Evolutionary conservation across 495 filamentous ascomycete genomes (phyloP).

Genomic region (Penicillium angulare): DNA sequence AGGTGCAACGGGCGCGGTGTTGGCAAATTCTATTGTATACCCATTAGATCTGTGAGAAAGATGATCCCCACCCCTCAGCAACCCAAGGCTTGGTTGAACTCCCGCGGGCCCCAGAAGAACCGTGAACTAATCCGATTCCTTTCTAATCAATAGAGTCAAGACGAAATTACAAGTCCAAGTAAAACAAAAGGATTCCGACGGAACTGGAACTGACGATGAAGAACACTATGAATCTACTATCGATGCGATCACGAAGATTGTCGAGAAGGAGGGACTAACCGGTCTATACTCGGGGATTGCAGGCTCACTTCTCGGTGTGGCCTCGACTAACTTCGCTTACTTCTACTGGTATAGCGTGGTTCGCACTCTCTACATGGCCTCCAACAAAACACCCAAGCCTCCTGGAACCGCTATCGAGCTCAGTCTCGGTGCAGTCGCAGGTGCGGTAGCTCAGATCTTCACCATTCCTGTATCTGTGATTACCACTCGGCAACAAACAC

Average conservation of each 20-base stretch:
- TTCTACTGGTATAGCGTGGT: constrained; percentile 99
- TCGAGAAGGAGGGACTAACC: constrained; percentile 71
- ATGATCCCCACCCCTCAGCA: not conserved
- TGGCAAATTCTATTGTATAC: constrained; percentile 96
- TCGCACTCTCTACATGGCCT: constrained; percentile 75
- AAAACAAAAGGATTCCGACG: constrained; percentile 50
- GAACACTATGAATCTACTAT: constrained; percentile 80
- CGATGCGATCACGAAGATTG: constrained; percentile 85
- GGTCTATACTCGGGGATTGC: constrained; percentile 89
- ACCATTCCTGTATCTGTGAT: constrained; percentile 95
- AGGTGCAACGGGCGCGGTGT: constrained; percentile 86
- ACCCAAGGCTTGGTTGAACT: too few relatives aligned
- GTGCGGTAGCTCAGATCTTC: constrained; percentile 90
- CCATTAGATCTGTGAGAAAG: constrained; percentile 81
- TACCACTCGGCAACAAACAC: constrained; percentile 94
- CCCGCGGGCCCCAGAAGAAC: too few relatives aligned
- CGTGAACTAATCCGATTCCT: too few relatives aligned
- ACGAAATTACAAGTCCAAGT: constrained; percentile 97
- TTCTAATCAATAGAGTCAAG: constrained; percentile 66
- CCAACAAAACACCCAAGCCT: constrained; percentile 55
- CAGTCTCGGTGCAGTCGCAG: constrained; percentile 80
- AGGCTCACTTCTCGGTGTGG: constrained; percentile 85
- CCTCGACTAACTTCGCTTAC: constrained; percentile 98
- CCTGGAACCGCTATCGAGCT: constrained; percentile 87
- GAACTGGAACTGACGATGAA: constrained; percentile 39